Base-by-base conservation (phyloP, 768 basidiomycete genomes). In the Mycena belliarum region DNA sequence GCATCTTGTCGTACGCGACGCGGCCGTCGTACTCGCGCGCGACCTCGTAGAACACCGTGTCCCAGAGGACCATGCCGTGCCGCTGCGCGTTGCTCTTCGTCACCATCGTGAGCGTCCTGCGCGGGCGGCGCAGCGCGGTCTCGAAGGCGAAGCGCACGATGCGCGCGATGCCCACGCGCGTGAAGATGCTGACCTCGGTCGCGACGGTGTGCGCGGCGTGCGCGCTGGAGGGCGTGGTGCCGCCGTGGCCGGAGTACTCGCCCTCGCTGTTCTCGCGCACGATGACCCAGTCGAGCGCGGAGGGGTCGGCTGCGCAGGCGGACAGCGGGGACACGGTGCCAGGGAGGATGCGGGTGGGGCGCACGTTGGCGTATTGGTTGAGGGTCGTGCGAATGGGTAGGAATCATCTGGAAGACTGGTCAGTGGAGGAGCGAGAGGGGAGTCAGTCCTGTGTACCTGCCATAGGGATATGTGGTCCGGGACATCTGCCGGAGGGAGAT, bases 381-480 rank as follows among this genome's bases (percentile, higher is more conserved):
- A 81, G 78, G 20, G 77, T 77, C 45, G 80, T 79, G 48, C 82
- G 76, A 65, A 84, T 82, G 18, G 79, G 70, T 5, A 82, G 70
- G 26, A n/a, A 79, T 63, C 62, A 63, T 63, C 62, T 26, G 4
- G 23, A 32, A 32, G 20, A 2, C n/a, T 9, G 21, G 12, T 44
- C 16, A 26, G 21, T 23, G 7, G 29, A 28, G 28, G 10, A 29
- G 10, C 18, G 15, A 38, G 20, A 6, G 11, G 37, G 11, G 15
- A 21, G 24, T 1, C 6, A 11, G 20, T 29, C 3, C 9, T 23
- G 8, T 6, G 26, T 16, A 81, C 75, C 21, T 77, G 79, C 82
- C 82, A 84, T 28, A 84, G 70, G 14, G 81, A 82, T 58, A 84
- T 78, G 57, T 84, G 82, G 69, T 84, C 82, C 21, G 82, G 81